Conservation (phyloP, 371 early-diverging fungal genomes). For the Massospora cicadina region DNA sequence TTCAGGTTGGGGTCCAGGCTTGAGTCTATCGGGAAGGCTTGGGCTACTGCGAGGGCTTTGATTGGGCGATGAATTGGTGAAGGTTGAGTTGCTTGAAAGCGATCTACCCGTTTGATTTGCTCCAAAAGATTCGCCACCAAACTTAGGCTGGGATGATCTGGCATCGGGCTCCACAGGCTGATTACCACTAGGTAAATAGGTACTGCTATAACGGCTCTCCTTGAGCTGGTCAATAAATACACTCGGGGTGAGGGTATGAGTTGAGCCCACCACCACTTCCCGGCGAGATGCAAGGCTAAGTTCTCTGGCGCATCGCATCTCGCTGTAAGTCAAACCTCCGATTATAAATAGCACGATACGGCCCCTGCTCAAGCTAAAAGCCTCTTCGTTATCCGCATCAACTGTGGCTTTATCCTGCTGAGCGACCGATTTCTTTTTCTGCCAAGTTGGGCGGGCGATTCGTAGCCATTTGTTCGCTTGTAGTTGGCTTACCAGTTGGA, state of each 20-base stretch:
- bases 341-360: conserved; percentile 49
- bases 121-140: too few species aligned
- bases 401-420: not conserved
- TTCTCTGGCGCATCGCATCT: conserved; percentile 73
- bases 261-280: conserved; percentile 59
- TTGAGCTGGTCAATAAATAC: not conserved
- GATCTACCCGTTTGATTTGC: too few species aligned
- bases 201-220: too few species aligned
- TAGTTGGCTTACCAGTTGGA: not conserved
- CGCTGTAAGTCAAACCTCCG: conserved; percentile 89
- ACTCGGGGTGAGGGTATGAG: conserved; percentile 2
- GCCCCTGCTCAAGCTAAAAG: not conserved
- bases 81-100: too few species aligned
- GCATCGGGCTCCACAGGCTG: too few species aligned
- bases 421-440: not conserved
- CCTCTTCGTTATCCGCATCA: not conserved
- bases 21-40: too few species aligned
- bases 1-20: too few species aligned
- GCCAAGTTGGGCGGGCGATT: not conserved
- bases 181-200: too few species aligned
- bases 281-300: conserved; percentile 40
- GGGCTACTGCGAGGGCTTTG: too few species aligned
- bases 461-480: not conserved
- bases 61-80: too few species aligned
- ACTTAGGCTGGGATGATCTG: too few species aligned